Base-by-base conservation (phyloP, 768 basidiomycete species). In the Auriscalpium vulgare region DNA sequence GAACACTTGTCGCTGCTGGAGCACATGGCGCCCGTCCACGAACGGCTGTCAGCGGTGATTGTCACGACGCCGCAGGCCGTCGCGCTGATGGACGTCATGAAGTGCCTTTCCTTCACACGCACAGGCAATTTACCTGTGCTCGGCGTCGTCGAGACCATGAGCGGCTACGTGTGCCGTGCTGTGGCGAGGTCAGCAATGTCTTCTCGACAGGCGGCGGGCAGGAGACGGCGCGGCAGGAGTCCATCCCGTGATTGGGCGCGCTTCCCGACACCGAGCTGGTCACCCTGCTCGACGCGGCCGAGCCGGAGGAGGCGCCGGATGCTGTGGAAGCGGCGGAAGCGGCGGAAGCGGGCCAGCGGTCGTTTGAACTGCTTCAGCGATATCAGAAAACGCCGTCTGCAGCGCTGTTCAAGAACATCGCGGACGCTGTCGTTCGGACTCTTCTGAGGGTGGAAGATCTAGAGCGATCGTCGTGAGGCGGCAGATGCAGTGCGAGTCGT, bases 61-160 rank as follows among this genome's bases (percentile, higher is more conserved):
- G 95, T 99, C 62, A 97, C 97, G 36, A 98, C 97, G 3, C 97
- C 97, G 11, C 97, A 99, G 72, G 93, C 93, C 16, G 91, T 98
- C 37, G 94, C 97, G 0, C 78, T 98, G 51, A 84, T 91, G 71
- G 97, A 98, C 71, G 91, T 88, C 48, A 85, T 93, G 77, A 98
- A 98, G 73, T 97, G 93, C 62, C 80, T 98, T 57, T 95, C 94
- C 43, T 99, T 99, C 73, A 91, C 95, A 13, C 88, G 88, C 16
- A 82, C 91, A 9, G 88, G 94, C 61, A 80, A 82, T 51, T 75
- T 98, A 11, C 93, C 88, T 13, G 85, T 99, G 37, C 74, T 95
- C 55, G 97, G 97, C 9, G 70, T 99, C 50, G 85, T 99, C 63
- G 97, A 98, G 68, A 99, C 98, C 73, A 98, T 98, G 97, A 90